Conservation (phyloP, 2,329 filamentous ascomycete species). For the Pseudopithomyces chartarum region DNA sequence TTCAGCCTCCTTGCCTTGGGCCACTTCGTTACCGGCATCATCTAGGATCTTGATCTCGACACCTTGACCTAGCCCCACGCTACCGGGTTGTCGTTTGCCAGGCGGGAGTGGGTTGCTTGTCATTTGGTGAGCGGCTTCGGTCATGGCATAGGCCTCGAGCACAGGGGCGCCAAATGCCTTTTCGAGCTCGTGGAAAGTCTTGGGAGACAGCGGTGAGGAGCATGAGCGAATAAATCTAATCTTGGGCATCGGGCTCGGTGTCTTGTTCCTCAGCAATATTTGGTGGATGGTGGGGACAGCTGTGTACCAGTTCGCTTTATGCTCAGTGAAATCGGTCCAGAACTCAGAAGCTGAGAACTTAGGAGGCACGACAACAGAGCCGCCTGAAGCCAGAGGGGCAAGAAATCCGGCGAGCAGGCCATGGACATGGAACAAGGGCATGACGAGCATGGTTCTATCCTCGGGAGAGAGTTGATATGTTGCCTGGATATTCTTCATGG, state of each 20-base stretch:
- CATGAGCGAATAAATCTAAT: constrained; percentile 90
- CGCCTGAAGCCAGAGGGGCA: constrained; percentile 74
- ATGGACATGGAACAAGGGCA: constrained; percentile 91
- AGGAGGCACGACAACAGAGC: constrained; percentile 77
- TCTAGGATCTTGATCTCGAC: constrained; percentile 82
- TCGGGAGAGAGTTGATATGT: constrained; percentile 74
- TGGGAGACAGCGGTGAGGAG: constrained; percentile 81
- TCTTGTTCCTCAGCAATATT: constrained; percentile 76
- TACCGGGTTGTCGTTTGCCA: constrained; percentile 76
- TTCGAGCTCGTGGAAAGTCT: constrained; percentile 80
- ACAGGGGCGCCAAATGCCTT: constrained; percentile 77
- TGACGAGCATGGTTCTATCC: constrained; percentile 84
- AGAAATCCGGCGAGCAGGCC: constrained; percentile 84
- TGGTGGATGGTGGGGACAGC: constrained; percentile 93
- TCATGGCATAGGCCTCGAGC: constrained; percentile 91
- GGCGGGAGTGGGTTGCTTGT: constrained; percentile 69
- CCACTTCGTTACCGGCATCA: constrained; percentile 68
- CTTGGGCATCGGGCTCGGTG: constrained; percentile 68
- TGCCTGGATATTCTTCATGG: constrained; percentile 80
- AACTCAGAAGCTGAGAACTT: constrained; percentile 84
- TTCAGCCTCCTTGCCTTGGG: constrained; percentile 74
- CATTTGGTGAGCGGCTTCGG: constrained; percentile 86
- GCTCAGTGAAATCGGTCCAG: constrained; percentile 75
- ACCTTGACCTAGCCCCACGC: constrained; percentile 81
- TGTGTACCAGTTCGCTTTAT: constrained; percentile 88